Percentiles rank a stretch among this genome's conserved stretches.
Evolutionary conservation across 2,329 filamentous ascomycete species (phyloP).

Genomic region (Acephala macrosclerotiorum): DNA sequence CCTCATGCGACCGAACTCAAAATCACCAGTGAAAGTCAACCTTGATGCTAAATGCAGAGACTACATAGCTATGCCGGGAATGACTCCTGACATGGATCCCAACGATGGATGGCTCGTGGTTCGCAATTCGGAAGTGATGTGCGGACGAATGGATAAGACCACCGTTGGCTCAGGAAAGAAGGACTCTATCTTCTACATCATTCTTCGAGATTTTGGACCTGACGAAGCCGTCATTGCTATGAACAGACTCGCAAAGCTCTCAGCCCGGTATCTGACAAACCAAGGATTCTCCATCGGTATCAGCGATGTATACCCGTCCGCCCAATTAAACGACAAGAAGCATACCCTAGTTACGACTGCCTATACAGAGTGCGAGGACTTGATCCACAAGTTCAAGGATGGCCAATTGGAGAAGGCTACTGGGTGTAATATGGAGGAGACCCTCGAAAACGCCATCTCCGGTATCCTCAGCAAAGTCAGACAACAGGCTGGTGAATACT

Average conservation of each 20-base stretch:
- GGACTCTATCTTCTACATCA: constrained; percentile 96
- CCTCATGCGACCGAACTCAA: constrained; percentile 85
- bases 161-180: constrained; percentile 98
- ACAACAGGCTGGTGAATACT: constrained; percentile 88
- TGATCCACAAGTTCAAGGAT: constrained; percentile 81
- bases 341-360: constrained; percentile 77
- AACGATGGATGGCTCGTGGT: constrained; percentile 93
- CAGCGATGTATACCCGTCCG: constrained; percentile 88
- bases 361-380: constrained; percentile 81
- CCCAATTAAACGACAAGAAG: constrained; percentile 75
- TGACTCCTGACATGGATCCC: constrained; percentile 75
- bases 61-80: constrained; percentile 68
- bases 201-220: constrained; percentile 92
- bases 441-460: constrained; percentile 88
- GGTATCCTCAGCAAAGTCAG: constrained; percentile 92
- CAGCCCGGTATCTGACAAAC: constrained; percentile 86
- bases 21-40: constrained; percentile 86
- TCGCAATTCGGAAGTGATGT: constrained; percentile 97
- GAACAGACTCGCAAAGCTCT: constrained; percentile 92
- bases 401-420: constrained; percentile 86
- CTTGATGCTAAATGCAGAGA: constrained; percentile 91
- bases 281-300: constrained; percentile 97
- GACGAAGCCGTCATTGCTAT: constrained; percentile 89
- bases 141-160: constrained; percentile 96
- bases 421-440: constrained; percentile 91